Conservation (phyloP, 2,329 filamentous ascomycete genomes). For the Colletotrichum sp. region DNA sequence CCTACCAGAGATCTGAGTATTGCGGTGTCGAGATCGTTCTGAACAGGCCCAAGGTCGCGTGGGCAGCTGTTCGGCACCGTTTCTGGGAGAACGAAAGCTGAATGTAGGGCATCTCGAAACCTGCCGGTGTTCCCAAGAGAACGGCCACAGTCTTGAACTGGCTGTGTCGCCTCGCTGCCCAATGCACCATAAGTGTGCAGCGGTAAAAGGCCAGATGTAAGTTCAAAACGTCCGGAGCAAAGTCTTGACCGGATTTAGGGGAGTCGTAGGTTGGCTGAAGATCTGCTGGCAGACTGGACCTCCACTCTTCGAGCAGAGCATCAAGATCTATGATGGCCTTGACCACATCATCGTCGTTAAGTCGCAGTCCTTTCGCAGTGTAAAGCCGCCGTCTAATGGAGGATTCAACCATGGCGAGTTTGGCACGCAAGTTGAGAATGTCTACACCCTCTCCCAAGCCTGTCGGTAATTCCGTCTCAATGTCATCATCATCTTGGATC, state of each 20-base stretch:
- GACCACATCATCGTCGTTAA: background rate
- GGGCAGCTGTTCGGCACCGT: conserved; percentile 10
- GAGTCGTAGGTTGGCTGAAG: conserved; percentile 3
- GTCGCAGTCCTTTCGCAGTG: conserved; percentile 13
- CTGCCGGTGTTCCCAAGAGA: background rate
- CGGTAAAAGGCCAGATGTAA: conserved; percentile 17
- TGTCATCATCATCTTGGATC: conserved; percentile 6
- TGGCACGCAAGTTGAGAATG: conserved; percentile 1
- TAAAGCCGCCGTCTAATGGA: conserved; percentile 10
- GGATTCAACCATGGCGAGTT: conserved; percentile 21
- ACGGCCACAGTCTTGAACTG: background rate
- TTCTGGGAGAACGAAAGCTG: conserved; percentile 11
- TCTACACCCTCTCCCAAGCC: background rate
- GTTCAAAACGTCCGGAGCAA: conserved; percentile 7
- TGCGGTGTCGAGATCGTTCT: background rate
- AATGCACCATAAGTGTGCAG: conserved; percentile 12
- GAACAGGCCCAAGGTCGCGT: conserved; percentile 5
- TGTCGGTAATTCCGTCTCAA: conserved; percentile 14
- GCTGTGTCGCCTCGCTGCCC: conserved; percentile 4
- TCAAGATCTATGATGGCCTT: conserved; percentile 16
- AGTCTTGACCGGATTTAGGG: background rate
- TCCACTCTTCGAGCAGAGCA: conserved; percentile 17
- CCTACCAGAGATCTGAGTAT: conserved; percentile 15
- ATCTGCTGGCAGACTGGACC: background rate
- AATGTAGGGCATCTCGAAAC: background rate